Percentiles rank a stretch among this genome's conserved stretches.
phyloP scores from a whole-genome alignment of 805 yeast species.

The Kuraishia piskuri region DNA sequence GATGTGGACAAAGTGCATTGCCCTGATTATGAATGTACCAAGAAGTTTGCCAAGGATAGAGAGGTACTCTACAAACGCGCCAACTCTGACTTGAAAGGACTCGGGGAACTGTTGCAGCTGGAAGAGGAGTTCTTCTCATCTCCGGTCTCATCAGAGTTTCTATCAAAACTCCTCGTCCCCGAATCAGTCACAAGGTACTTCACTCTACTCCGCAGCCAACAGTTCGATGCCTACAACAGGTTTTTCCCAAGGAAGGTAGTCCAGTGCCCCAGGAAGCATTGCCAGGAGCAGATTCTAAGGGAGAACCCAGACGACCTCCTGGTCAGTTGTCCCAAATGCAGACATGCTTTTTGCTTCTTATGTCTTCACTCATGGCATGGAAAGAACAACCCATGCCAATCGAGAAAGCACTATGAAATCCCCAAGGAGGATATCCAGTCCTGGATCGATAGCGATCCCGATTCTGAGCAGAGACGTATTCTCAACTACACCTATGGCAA shows the following conservation, averaged over 20 bases:
- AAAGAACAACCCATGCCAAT: slow-evolving; percentile 33
- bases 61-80: slow-evolving; percentile 1
- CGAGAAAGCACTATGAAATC: slow-evolving; percentile 23
- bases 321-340: slow-evolving; percentile 40
- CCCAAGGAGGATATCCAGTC: slow-evolving; percentile 28
- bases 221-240: slow-evolving; percentile 33
- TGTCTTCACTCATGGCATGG: slow-evolving; percentile 62
- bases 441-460: slow-evolving; percentile 24
- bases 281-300: slow-evolving; percentile 37
- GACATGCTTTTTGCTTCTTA: slow-evolving; percentile 44
- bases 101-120: slow-evolving; percentile 21
- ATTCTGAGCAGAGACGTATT: slow-evolving; percentile 22
- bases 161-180: slow-evolving; percentile 22
- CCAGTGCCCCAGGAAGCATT: slow-evolving; percentile 38
- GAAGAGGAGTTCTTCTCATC: slow-evolving; percentile 31
- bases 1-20: slow-evolving; percentile 46
- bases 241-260: slow-evolving; percentile 40
- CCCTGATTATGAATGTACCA: slow-evolving; percentile 44
- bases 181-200: slow-evolving; percentile 28
- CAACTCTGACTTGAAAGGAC: slow-evolving; percentile 9
- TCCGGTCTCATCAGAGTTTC: slow-evolving; percentile 25
- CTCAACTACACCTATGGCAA: slow-evolving; percentile 34
- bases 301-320: slow-evolving; percentile 36
- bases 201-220: slow-evolving; percentile 26
- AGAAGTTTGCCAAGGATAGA: slow-evolving; percentile 8